Evolutionary conservation across 306 rosid genomes (phyloP).

Genomic region (Castanopsis chinensis): DNA sequence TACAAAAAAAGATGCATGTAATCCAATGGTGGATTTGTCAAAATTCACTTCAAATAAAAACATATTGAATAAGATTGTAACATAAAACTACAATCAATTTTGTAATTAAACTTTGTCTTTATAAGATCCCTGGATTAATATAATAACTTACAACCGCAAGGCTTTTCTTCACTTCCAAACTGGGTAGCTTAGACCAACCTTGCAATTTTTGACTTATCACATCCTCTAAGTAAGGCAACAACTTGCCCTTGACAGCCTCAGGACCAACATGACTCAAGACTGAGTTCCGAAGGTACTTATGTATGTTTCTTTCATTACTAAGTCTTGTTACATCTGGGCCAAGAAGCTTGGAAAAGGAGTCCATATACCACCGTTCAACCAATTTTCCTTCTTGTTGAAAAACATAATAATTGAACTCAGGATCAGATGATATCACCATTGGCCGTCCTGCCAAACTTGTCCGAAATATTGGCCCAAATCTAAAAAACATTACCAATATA

Average conservation of each 20-base stretch:
- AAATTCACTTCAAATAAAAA: no score
- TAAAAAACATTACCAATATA: no score
- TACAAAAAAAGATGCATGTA: no score
- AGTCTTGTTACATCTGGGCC: not conserved
- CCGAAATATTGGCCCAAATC: not conserved
- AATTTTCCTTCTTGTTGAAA: conserved; percentile 3
- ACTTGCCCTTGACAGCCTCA: no score
- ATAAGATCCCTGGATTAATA: no score
- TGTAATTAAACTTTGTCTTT: no score
- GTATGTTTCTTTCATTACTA: not conserved
- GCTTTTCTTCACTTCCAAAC: not conserved
- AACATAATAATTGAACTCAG: not conserved
- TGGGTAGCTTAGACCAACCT: not conserved
- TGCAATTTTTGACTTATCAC: not conserved
- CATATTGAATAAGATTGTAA: no score
- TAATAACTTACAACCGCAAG: not conserved
- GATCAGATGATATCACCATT: not conserved
- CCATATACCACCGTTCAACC: not conserved
- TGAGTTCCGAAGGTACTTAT: not conserved
- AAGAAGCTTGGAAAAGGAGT: not conserved
- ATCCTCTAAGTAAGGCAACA: not conserved
- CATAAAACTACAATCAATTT: no score
- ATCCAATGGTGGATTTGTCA: no score
- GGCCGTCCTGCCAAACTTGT: not conserved
- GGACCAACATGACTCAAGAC: not conserved